Evolutionary conservation across 2,329 filamentous ascomycete genomes (phyloP), one percentile per base, ranked within the genome.

Genomic region (Diaporthe ilicicola): DNA sequence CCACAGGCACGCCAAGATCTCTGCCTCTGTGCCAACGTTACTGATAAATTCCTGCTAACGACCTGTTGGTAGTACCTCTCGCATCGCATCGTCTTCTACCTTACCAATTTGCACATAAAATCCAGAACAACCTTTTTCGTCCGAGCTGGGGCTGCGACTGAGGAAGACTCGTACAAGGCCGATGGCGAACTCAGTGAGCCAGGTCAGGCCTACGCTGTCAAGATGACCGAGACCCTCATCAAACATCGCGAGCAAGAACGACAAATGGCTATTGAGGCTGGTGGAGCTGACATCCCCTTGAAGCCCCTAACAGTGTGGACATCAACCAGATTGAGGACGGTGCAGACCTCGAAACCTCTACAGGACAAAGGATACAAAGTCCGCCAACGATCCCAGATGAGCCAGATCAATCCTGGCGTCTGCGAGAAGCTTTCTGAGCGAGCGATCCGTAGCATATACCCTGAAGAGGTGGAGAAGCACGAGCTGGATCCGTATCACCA

Each of bases 81-180:
- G 0, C 95, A 99, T 80, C 91, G 96, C 72, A 99, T 99, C 75
- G 95, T 99, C 69, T 99, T 99, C 82, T 99, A 98, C 81, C 90
- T 99, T 56, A 93, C 97, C 78, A 99, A 99, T 78, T 86, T 98
- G 29, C 96, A 99, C 81, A 98, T 98, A 85, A 98, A 99, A 81
- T 93, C 93, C 61, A 90, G 95, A 70, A 94, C 94, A 73, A 98
- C 94, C 8, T 98, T 97, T 82, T 98, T 98, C 80, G 95, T 92
- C 59, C 90, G 95, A 74, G 79, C 94, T 54, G 95, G 95, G 44
- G 92, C 93, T 9, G 94, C 94, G 0, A 87, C 88, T 29, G 93
- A 95, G 74, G 92, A 95, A 74, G 93, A 96, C 76, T 94, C 92
- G 12, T 97, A 95, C 87, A 97, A 95, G 79, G 91, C 93, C 0